Evolutionary conservation across 306 rosid species (phyloP).

Genomic region (Spatholobus suberectus): DNA sequence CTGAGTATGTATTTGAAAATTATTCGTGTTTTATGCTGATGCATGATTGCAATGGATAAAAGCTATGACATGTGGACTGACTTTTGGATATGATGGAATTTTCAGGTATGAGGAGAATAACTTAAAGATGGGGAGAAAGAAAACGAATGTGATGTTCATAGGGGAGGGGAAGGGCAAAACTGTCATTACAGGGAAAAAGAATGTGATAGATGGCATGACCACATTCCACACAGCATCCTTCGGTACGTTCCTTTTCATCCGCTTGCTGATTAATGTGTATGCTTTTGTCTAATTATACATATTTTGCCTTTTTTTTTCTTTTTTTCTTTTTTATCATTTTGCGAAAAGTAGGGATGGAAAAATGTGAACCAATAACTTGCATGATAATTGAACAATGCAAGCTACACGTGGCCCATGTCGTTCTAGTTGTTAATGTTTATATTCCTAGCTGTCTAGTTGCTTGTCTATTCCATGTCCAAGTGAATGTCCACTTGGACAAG

Average conservation of each 20-base stretch:
- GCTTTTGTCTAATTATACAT: neutral
- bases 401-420: conserved; percentile 47
- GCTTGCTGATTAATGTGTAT: neutral
- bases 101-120: conserved; percentile 88
- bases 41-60: neutral
- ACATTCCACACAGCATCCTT: conserved; percentile 94
- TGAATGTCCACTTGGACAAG: neutral
- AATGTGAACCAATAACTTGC: conserved; percentile 1
- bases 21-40: neutral
- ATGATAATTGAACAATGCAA: conserved; percentile 15
- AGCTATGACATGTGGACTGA: conserved; percentile 14
- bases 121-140: conserved; percentile 90
- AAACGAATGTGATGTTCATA: conserved; percentile 80
- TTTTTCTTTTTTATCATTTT: neutral
- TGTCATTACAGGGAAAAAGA: conserved; percentile 66
- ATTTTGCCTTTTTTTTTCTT: neutral
- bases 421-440: neutral
- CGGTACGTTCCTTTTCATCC: conserved; percentile 56
- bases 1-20: neutral
- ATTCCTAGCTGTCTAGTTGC: conserved; percentile 23
- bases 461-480: neutral
- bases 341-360: neutral
- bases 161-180: conserved; percentile 89
- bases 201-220: conserved; percentile 53
- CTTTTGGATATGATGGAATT: conserved; percentile 34